Evolutionary conservation across 352 stramenopile genomes (phyloP), one percentile per base, ranked within the genome.

Genomic region (Globisporangium megalacanthum): DNA sequence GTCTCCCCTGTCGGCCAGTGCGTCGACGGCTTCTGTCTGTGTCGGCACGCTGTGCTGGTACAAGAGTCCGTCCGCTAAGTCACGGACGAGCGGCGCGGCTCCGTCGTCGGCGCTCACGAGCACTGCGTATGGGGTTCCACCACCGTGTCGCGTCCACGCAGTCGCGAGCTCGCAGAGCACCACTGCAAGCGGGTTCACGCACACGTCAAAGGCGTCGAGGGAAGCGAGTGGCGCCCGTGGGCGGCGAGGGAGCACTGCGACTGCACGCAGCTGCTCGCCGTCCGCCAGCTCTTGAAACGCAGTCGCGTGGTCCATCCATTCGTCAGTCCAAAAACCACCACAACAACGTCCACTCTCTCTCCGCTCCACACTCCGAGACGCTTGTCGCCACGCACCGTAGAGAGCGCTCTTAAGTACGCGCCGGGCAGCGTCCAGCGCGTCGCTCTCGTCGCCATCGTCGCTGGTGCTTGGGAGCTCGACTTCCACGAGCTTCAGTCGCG

Each of bases 11-110:
- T 31, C 35, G n/a, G 10, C 6, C 8, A 13, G 15, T 17, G 6
- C 31, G 45, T 54, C 52, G 2, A 17, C 6, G 13, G 49, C 33
- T 22, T 41, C n/a, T 42, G 44, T 22, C 25, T 35, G 4, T 15
- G 56, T 45, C 10, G 52, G 60, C 52, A 83, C 72, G 14, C 74
- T 62, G 49, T 79, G 56, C 19, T 68, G 66, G 52, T 69, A 66
- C 49, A 83, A 50, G 35, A 83, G 51, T 13, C 63, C 52, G 57
- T 29, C 33, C 52, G 61, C 42, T 29, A 62, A 9, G 49, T 61
- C 53, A 41, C 1, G n/a, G 17, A 6, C 14, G 14, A 54, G 15
- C 33, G 49, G 25, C 25, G 35, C 56, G 20, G 22, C 25, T 35
- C 22, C 56, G 54, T 35, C 33, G 35, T 37, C 48, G 11, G 29